Evolutionary conservation across 805 yeast species (phyloP).

Genomic region (Lipomyces mesembrius): DNA sequence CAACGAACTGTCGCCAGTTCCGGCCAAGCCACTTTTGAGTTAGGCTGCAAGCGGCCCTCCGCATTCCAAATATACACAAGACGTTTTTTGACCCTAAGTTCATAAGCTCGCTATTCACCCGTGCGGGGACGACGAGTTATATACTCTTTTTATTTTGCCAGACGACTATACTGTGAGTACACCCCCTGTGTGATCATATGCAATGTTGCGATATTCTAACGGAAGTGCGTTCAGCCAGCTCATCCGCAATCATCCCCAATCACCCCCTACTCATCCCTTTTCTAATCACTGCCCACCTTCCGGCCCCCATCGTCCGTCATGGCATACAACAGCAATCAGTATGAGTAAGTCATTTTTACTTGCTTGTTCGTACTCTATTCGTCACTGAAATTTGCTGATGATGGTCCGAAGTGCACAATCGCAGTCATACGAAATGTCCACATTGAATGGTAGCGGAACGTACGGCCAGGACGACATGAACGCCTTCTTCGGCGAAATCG

Average conservation of each 20-base stretch:
- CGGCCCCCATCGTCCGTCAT: background rate
- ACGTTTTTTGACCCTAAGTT: background rate
- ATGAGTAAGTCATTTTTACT: background rate
- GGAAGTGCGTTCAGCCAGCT: background rate
- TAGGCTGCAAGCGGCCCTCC: background rate
- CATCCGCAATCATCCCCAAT: too few species aligned
- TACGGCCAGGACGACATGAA: slow-evolving; percentile 29
- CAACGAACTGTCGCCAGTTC: background rate
- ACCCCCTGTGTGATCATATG: background rate
- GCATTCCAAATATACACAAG: background rate
- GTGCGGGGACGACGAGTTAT: background rate
- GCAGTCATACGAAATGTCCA: slow-evolving; percentile 33
- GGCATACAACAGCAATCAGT: slow-evolving; percentile 1
- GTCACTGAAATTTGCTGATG: background rate
- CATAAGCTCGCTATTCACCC: background rate
- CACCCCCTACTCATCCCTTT: background rate
- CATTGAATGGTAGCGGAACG: slow-evolving; percentile 20
- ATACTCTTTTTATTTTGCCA: background rate
- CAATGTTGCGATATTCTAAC: background rate
- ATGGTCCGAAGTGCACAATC: background rate
- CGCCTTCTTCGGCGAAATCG: slow-evolving; percentile 67
- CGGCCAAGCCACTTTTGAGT: background rate
- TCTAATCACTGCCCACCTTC: background rate
- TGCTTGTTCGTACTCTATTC: background rate
- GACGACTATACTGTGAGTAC: background rate